Conservation (phyloP, 148 eudicot species). For the Cornus controversa region DNA sequence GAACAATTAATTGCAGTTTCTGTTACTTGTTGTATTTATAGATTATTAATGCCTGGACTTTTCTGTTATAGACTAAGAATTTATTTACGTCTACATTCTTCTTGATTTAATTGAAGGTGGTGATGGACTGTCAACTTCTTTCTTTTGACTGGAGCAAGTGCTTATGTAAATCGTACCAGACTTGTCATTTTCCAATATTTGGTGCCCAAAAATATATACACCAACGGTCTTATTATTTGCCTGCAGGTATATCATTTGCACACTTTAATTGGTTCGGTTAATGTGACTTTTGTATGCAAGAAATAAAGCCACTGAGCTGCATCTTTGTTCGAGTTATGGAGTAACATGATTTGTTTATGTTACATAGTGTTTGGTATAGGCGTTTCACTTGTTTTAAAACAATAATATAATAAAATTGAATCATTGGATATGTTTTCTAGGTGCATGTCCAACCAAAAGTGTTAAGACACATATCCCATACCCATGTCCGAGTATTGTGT, state of each 20-base stretch:
- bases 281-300: no score
- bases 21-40: neutral
- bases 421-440: no score
- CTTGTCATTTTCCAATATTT: conserved; percentile 5
- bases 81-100: conserved; percentile 5
- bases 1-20: neutral
- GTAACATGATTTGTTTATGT: no score
- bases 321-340: no score
- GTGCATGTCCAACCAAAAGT: no score
- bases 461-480: no score
- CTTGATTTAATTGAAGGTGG: conserved; percentile 22
- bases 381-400: no score
- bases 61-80: neutral
- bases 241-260: conserved; percentile 18
- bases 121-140: conserved; percentile 46
- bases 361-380: no score
- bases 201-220: conserved; percentile 2
- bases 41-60: neutral
- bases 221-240: conserved; percentile 2
- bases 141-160: conserved; percentile 35
- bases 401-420: no score
- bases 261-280: neutral
- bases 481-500: no score
- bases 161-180: conserved; percentile 18
- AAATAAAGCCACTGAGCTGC: no score